Percentiles rank a stretch among this genome's conserved stretches.
These are phyloP conservation scores for Pythium graminicola DNA, from an alignment of 352 stramenopile species.

Conservation along the genomic window DNA sequence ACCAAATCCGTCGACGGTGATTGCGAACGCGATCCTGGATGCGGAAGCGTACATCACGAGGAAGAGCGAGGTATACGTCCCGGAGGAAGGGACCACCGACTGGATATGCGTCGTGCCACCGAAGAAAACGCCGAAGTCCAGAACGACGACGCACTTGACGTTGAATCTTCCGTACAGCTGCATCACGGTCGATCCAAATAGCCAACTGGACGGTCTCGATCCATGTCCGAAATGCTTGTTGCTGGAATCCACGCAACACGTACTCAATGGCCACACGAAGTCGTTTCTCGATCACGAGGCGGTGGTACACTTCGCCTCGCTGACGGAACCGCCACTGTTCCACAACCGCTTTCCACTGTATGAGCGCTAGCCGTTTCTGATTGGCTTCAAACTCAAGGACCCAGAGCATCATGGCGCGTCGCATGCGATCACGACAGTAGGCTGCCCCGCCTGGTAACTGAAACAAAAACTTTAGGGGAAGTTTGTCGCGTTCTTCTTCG, in stretches of 20 bases:
- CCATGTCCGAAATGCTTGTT: constrained; percentile 59
- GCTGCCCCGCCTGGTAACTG: constrained; percentile 59
- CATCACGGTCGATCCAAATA: constrained; percentile 60
- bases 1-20: constrained; percentile 55
- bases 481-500: constrained; percentile 43
- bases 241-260: constrained; percentile 54
- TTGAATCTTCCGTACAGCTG: constrained; percentile 46
- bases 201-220: constrained; percentile 37
- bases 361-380: constrained; percentile 53
- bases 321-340: constrained; percentile 49
- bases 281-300: constrained; percentile 43
- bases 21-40: constrained; percentile 48
- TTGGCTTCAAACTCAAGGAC: constrained; percentile 69
- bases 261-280: constrained; percentile 62
- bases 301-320: constrained; percentile 57
- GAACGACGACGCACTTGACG: constrained; percentile 37
- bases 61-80: constrained; percentile 52
- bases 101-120: constrained; percentile 34
- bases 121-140: constrained; percentile 33
- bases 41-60: constrained; percentile 31
- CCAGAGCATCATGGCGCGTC: constrained; percentile 63
- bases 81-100: constrained; percentile 37
- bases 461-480: constrained; percentile 80
- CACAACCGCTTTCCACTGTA: constrained; percentile 80
- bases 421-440: constrained; percentile 71